Base-by-base conservation (phyloP, 2,329 filamentous ascomycete genomes). In the Penicillium vulpinum region DNA sequence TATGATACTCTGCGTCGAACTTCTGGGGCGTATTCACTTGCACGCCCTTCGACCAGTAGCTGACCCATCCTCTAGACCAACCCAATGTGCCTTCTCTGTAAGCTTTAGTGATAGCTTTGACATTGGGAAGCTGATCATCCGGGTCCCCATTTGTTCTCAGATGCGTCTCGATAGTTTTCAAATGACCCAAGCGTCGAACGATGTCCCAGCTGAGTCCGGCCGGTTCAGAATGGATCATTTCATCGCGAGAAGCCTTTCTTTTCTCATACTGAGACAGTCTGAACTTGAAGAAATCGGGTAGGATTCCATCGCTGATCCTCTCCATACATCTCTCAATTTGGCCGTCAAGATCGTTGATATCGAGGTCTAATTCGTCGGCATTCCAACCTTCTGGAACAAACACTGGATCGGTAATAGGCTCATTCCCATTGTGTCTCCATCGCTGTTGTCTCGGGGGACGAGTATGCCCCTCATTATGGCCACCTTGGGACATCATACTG, bases 31-130 rank as follows among this genome's bases (percentile, higher is more conserved):
- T 5, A 35, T 56, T 58, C 29, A 60, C 22, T 31, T 51, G 50
- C 22, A 22, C 9, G 21, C 58, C 51, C 6, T 55, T n/a, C 4
- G 46, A 51, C 58, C 58, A 60, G 28, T 60, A 60, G 21, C 50
- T 57, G 7, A 60, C 51, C 58, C 46, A 36, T 31, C 43, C 21
- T 18, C 22, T 41, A 29, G 39, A 47, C 43, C 43, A 51, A 5
- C 44, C 29, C 29, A 60, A 29, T 5, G 9, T 36, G 5, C 29
- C 29, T 13, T 22, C 13, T 10, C 47, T 58, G 36, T 58, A 58
- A 22, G 55, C 54, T 10, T 28, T 33, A 7, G 33, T 24, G 11
- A 60, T 5, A 31, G 54, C 40, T 2, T 24, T 36, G 10, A 54
- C 28, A 39, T 54, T 58, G 4, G n/a, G 18, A 33, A 57, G 31